A percentile compares a stretch with the other conserved stretches of the same genome.
Conservation (phyloP, 1,284 basidiomycete genomes). For the Puccinia horiana region DNA sequence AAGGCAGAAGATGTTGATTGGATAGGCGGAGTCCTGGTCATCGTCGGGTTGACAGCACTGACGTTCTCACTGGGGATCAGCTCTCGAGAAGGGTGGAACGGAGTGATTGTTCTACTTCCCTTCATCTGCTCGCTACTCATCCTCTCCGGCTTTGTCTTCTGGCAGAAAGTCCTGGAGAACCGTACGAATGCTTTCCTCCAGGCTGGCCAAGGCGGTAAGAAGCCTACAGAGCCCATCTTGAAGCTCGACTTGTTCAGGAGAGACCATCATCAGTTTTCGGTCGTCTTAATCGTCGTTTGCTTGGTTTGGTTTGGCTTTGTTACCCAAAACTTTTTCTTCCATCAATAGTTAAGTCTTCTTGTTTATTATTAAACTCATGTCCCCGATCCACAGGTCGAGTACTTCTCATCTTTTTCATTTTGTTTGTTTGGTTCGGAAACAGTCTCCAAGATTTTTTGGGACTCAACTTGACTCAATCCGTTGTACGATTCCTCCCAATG, state of each 20-base stretch:
- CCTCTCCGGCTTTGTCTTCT: constrained; percentile 22
- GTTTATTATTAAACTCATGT: too few species aligned
- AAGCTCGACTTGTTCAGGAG: constrained; percentile 33
- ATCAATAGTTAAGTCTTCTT: constrained; percentile 30
- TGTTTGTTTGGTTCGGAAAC: neutral
- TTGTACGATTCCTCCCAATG: constrained; percentile 42
- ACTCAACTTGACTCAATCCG: constrained; percentile 16
- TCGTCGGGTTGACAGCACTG: constrained; percentile 13
- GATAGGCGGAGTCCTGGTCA: constrained; percentile 32
- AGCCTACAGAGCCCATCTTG: constrained; percentile 20
- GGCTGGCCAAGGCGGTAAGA: neutral
- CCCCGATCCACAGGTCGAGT: too few species aligned
- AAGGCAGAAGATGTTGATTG: constrained; percentile 19
- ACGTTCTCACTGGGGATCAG: constrained; percentile 6
- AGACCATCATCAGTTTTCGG: constrained; percentile 22
- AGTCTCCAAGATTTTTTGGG: constrained; percentile 42
- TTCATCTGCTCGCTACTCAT: neutral
- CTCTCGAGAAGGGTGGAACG: constrained; percentile 29
- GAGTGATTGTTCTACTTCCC: constrained; percentile 15
- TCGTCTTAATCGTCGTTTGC: constrained; percentile 18
- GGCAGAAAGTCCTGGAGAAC: constrained; percentile 26
- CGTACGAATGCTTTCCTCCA: neutral
- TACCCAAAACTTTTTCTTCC: constrained; percentile 41
- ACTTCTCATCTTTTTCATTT: neutral
- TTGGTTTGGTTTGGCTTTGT: constrained; percentile 42